Conservation (phyloP, 2,329 filamentous ascomycete genomes). For the Acrodontium crateriforme region DNA sequence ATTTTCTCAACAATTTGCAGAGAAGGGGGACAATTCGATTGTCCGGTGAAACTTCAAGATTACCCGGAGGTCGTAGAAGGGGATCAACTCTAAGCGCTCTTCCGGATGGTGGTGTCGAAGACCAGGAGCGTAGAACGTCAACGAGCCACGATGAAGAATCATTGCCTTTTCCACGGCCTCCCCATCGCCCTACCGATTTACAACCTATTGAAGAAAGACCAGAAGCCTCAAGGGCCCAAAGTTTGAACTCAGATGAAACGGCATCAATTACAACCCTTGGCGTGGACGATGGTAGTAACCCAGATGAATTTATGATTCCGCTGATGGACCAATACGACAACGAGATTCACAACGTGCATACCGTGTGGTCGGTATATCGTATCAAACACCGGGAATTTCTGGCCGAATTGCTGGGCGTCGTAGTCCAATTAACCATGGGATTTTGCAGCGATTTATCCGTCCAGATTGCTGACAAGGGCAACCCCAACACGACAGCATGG, state of each 20-base stretch:
- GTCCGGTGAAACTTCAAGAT: too few relatives aligned
- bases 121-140: slow-evolving; percentile 1
- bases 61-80: too few relatives aligned
- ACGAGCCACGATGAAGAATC: neutral
- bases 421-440: slow-evolving; percentile 26
- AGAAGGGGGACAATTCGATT: slow-evolving; percentile 9
- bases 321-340: slow-evolving; percentile 32
- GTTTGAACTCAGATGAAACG: slow-evolving; percentile 3
- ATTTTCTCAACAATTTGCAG: slow-evolving; percentile 12
- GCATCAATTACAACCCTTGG: slow-evolving; percentile 15
- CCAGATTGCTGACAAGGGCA: slow-evolving; percentile 19
- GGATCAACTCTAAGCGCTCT: too few relatives aligned
- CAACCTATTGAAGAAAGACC: neutral
- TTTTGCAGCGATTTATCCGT: slow-evolving; percentile 37
- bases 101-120: too few relatives aligned
- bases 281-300: slow-evolving; percentile 23
- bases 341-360: slow-evolving; percentile 33
- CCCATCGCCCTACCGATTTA: neutral
- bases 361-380: slow-evolving; percentile 35
- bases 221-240: too few relatives aligned
- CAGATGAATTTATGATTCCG: slow-evolving; percentile 31
- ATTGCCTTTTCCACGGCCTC: too few relatives aligned
- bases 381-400: slow-evolving; percentile 39
- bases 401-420: slow-evolving; percentile 38
- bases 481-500: slow-evolving; percentile 28